A percentile compares a stretch with the other conserved stretches of the same genome.
Evolutionary conservation across 2,329 filamentous ascomycete species (phyloP).

Genomic region (Byssothecium circinans): DNA sequence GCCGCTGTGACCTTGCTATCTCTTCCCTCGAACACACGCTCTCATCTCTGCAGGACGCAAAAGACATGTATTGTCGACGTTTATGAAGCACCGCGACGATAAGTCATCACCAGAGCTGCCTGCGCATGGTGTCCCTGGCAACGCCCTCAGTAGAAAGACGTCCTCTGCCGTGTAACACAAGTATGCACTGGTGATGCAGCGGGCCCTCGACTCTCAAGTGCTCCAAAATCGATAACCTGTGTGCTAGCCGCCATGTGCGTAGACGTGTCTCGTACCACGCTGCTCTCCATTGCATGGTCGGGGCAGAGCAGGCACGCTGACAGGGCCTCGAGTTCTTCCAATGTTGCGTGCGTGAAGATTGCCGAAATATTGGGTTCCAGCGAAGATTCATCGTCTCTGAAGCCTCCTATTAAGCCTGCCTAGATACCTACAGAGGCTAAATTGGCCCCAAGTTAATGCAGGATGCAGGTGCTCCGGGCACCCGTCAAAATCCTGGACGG

Average conservation of each 20-base stretch:
- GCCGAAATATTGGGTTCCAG: slow-evolving; percentile 33
- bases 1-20: no score
- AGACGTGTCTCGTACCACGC: slow-evolving; percentile 30
- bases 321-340: no score
- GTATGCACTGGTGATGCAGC: slow-evolving; percentile 23
- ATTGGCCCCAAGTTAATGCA: slow-evolving; percentile 11
- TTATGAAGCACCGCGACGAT: slow-evolving; percentile 3
- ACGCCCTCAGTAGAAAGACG: slow-evolving; percentile 3
- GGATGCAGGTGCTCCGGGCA: slow-evolving; percentile 29
- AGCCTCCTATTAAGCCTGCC: slow-evolving; percentile 29
- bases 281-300: no score
- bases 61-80: no score
- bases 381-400: slow-evolving; percentile 13
- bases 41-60: no score
- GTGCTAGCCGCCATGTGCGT: slow-evolving; percentile 38
- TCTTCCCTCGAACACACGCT: no score
- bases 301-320: no score
- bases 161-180: slow-evolving; percentile 31
- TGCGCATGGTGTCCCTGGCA: slow-evolving; percentile 10
- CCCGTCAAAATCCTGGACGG: slow-evolving; percentile 28
- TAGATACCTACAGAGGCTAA: slow-evolving; percentile 39
- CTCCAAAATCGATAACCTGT: slow-evolving; percentile 22
- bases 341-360: slow-evolving; percentile 16
- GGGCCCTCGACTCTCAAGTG: slow-evolving; percentile 21
- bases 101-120: slow-evolving; percentile 10